Percentiles rank a stretch among this genome's conserved stretches.
phyloP scores from a whole-genome alignment of 1,284 basidiomycete species.

The Boletus smithii region DNA sequence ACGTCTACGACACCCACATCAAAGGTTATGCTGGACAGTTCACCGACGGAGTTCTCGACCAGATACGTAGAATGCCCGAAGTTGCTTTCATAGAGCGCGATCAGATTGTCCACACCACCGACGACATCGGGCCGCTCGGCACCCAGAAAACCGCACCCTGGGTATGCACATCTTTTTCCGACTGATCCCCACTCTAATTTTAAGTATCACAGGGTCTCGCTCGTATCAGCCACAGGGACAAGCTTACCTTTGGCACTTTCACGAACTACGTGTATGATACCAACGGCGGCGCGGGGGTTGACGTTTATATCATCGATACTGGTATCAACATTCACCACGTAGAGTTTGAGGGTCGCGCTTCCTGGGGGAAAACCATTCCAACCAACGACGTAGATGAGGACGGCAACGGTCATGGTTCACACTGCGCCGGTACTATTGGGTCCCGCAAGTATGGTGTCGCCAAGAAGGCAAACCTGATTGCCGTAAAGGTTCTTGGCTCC shows the following conservation, averaged over 20 bases:
- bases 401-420: conserved; percentile 70
- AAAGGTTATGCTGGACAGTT: conserved; percentile 89
- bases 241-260: conserved; percentile 82
- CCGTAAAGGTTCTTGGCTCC: conserved; percentile 95
- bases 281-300: conserved; percentile 86
- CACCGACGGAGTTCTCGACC: conserved; percentile 68
- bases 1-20: conserved; percentile 70
- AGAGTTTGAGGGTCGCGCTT: conserved; percentile 86
- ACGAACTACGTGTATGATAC: conserved; percentile 79
- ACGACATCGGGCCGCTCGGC: conserved; percentile 40
- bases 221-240: conserved; percentile 86
- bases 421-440: conserved; percentile 83
- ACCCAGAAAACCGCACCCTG: conserved; percentile 81
- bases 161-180: conserved; percentile 50
- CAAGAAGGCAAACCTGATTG: conserved; percentile 88
- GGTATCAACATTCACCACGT: conserved; percentile 87
- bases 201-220: conserved; percentile 72
- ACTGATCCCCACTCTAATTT: not conserved
- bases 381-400: conserved; percentile 75
- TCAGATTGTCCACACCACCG: conserved; percentile 78
- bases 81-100: conserved; percentile 93
- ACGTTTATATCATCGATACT: conserved; percentile 81
- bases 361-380: conserved; percentile 84
- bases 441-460: conserved; percentile 88
- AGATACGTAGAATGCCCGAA: conserved; percentile 84